Evolutionary conservation across 768 basidiomycete genomes (phyloP), one percentile per base, ranked within the genome.

Genomic region (Phanerochaete carnosa): DNA sequence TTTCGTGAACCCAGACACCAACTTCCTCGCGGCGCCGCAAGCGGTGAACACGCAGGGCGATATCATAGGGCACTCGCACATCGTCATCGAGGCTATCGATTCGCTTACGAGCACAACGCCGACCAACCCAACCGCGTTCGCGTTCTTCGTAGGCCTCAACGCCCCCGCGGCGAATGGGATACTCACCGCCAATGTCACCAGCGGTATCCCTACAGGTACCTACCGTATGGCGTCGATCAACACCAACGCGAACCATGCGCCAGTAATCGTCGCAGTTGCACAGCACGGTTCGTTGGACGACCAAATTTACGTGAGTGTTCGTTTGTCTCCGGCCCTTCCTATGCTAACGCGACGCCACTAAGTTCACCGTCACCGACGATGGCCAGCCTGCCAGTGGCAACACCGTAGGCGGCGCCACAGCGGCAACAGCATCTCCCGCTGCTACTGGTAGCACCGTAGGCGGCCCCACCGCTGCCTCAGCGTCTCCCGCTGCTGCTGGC

Each of bases 1-100:
- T 69, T 90, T 89, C 69, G 82, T 80, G 45, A 87, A 87, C 68
- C 75, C 84, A 3, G 58, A 76, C 26, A 45, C 64, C 16, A 87
- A 81, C 66, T 88, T 83, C 75, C 78, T 80, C 61, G 68, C 78
- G 26, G 80, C 84, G 11, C 88, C 88, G 7, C 63, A 66, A 62
- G 74, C 82, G 59, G 69, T 83, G 45, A 73, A 82, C 68, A 28
- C 67, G 1, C 65, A 73, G 3, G 88, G 88, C 54, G 65, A 76
- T 43, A 79, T 89, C 65, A 69, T 81, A 59, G 89, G 88, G 12
- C 85, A 88, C 74, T 76, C 77, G 15, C 88, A 90, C 66, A 73
- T 88, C 65, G 84, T 86, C 56, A 73, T 89, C 53, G 80, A 88
- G 68, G 59, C 70, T 52, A 74, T 90, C 59, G 58, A 66, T 28